Conservation (phyloP, 225 moss, liverwort and hornwort genomes). For the Physcomitrellopsis africana region DNA sequence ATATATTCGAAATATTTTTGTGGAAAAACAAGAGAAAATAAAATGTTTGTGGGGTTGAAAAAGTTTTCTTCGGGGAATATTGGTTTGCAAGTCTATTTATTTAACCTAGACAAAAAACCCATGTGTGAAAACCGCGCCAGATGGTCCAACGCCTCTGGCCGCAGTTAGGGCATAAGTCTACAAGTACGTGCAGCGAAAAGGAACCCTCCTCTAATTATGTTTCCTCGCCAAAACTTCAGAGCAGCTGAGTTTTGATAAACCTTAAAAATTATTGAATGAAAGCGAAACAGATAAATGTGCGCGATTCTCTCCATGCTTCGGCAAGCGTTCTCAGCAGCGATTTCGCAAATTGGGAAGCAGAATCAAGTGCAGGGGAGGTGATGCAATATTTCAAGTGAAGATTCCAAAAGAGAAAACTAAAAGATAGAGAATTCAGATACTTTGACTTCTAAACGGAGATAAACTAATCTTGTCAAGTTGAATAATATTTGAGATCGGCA, state of each 20-base stretch:
- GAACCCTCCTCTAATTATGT: constrained; percentile 5
- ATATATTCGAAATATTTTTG: too few species aligned
- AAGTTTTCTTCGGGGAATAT: neutral
- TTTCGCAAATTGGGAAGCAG: neutral
- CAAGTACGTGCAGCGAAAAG: neutral
- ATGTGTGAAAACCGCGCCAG: neutral
- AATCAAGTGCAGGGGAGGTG: neutral
- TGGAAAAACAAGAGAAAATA: neutral
- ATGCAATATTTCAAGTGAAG: neutral
- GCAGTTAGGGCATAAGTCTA: neutral
- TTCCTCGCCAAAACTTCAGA: constrained; percentile 20
- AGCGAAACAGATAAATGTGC: neutral
- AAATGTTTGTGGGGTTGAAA: neutral
- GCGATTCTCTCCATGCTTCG: neutral
- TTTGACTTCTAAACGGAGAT: neutral
- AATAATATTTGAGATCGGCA: neutral
- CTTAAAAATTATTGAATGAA: neutral
- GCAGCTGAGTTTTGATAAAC: neutral
- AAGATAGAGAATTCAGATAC: neutral
- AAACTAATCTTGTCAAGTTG: neutral
- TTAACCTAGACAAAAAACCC: neutral
- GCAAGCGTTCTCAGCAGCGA: constrained; percentile 1
- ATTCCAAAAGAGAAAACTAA: neutral
- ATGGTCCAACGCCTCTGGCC: neutral
- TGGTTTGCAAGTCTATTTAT: neutral